Evolutionary conservation across 495 filamentous ascomycete genomes (phyloP), one percentile per base, ranked within the genome.

Genomic region (Astrocystis sublimbata): DNA sequence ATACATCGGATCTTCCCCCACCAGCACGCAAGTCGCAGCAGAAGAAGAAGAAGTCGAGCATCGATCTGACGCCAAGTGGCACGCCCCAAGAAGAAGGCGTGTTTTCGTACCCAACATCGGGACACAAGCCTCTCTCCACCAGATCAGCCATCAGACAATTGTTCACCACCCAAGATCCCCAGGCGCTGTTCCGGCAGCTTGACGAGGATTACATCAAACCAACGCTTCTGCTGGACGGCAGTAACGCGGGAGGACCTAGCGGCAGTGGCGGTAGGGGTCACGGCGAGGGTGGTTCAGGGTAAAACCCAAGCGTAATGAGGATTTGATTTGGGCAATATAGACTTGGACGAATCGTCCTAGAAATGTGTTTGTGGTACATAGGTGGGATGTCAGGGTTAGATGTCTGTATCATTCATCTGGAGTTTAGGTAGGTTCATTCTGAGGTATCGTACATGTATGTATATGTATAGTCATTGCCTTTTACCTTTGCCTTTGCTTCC

Each of bases 151-250:
- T 93, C 60, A 86, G 86, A 15, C 88, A 90, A 42, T 59, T 82
- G 19, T 76, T 80, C 17, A 86, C 89, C 12, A 80, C 86, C 0
- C 93, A 96, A 40, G 96, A 98, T 72, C 93, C 96, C 51, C 90
- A 89, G 19, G 90, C 88, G 13, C 88, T 94, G 84, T 97, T 98
- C 74, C 87, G 87, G 60, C 93, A 97, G 74, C 76, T 98, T 55
- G 94, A 98, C 73, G 94, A 98, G 73, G 91, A 91, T 30, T 98
- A 91, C 74, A 96, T 98, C 73, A 98, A 98, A 80, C 94, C 94
- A 9, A 92, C 85, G 66, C 79, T 98, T 56, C 74, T 98, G 59
- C 82, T 98, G 38, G 93, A 98, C 78, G 77, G 76, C 12, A 77
- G 75, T 21, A 68, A 66, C 47, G 42, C 64, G 3, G 69, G 66